Evolutionary conservation across 108 stramenopile genomes (phyloP), one percentile per base, ranked within the genome.

Genomic region (Cyclotella sp.): DNA sequence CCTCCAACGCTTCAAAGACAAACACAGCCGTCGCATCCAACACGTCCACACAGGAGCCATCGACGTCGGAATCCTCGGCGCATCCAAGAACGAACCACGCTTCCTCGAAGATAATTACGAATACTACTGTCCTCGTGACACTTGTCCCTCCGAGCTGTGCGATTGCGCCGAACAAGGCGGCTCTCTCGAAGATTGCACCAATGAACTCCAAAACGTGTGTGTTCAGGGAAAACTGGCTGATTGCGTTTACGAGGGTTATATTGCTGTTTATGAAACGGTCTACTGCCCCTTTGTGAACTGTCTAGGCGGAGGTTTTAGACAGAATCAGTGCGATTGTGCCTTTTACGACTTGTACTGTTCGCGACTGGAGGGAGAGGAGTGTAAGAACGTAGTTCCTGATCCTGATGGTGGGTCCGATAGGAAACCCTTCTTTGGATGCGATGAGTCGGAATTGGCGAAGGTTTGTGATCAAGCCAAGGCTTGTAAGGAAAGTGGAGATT

Each of bases 401-500:
- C 0, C 67, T 14, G 55, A 44, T 44, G 46, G 63, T 51, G 64
- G 34, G 55, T 18, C 52, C 0, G 75, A 82, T 70, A 76, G 72
- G 62, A 82, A 69, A 63, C 80, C 73, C 29, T 81, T 82, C 47
- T 82, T 82, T 62, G 81, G 81, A 15, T 82, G 81, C 59, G 81
- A 82, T 49, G 75, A 75, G 64, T 52, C 53, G 0, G 70, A 75
- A 28, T 59, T 82, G 63, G 70, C 63, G 47, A 60, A 1, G 3
- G 65, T 82, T 49, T 82, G 81, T 72, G 75, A 75, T 59, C 64
- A 75, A 58, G 74, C 81, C 46, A 61, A 65, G 58, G 41, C 27
- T 13, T 82, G 81, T 65, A 82, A 82, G 64, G 70, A 65, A 0
- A 62, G 42, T 45, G 81, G 81, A 28, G 75, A 72, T 52, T 76